A percentile compares a stretch with the other conserved stretches of the same genome.
These are phyloP conservation scores for Cladophialophora bantiana DNA, from an alignment of 2,329 filamentous ascomycete genomes.

Conservation along the genomic window DNA sequence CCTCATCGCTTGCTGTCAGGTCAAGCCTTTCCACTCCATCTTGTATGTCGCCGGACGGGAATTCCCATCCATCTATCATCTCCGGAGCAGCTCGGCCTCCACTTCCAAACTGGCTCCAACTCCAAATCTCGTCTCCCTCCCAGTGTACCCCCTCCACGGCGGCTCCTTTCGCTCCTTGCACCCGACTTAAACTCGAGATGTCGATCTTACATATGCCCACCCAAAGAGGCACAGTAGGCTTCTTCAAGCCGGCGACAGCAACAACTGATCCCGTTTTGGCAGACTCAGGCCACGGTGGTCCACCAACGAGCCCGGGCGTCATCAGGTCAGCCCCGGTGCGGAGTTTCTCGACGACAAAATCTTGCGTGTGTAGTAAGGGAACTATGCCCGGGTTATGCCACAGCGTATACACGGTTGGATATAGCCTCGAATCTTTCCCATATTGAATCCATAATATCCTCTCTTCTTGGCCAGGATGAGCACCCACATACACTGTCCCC, in stretches of 20 bases:
- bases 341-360: slow-evolving; percentile 67
- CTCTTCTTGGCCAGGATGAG: slow-evolving; percentile 63
- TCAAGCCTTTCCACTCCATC: slow-evolving; percentile 51
- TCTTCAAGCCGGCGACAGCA: slow-evolving; percentile 67
- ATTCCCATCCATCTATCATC: slow-evolving; percentile 60
- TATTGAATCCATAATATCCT: slow-evolving; percentile 70
- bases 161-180: slow-evolving; percentile 68
- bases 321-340: slow-evolving; percentile 71
- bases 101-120: slow-evolving; percentile 63
- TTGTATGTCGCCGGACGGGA: slow-evolving; percentile 45
- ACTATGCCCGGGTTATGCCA: slow-evolving; percentile 69
- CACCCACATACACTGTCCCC: slow-evolving; percentile 70
- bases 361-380: slow-evolving; percentile 69
- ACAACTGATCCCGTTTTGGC: slow-evolving; percentile 68
- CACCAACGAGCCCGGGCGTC: slow-evolving; percentile 70
- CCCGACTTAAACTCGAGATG: slow-evolving; percentile 60
- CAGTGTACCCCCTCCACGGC: slow-evolving; percentile 72
- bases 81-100: slow-evolving; percentile 62
- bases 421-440: slow-evolving; percentile 58
- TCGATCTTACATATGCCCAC: slow-evolving; percentile 72
- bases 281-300: slow-evolving; percentile 66
- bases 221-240: slow-evolving; percentile 67
- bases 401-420: slow-evolving; percentile 67
- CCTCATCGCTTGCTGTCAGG: slow-evolving; percentile 53
- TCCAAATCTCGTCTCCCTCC: slow-evolving; percentile 74